These are phyloP conservation scores for Fusarium kyushuense DNA, from an alignment of 2,329 filamentous ascomycete genomes.

Conservation along the genomic window DNA sequence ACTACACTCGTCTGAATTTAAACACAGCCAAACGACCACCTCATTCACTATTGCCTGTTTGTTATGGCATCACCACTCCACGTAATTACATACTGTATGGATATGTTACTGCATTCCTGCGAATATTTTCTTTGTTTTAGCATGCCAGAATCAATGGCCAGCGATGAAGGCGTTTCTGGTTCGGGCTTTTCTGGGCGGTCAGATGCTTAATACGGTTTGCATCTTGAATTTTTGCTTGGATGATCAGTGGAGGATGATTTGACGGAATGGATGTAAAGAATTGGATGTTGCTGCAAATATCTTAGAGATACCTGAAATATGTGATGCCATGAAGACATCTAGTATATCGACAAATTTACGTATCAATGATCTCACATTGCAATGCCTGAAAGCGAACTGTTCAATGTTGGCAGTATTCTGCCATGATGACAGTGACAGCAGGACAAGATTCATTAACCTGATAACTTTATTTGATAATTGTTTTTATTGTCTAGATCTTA, in stretches of 20 bases:
- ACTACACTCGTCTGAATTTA: constrained; percentile 38
- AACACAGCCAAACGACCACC: constrained; percentile 24
- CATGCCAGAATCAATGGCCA: constrained; percentile 29
- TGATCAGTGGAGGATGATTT: background rate
- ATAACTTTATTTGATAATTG: too few relatives aligned
- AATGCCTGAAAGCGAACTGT: background rate
- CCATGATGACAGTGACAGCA: background rate
- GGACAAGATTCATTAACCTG: too few relatives aligned
- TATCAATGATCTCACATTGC: constrained; percentile 6
- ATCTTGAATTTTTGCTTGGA: constrained; percentile 6
- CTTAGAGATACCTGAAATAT: constrained; percentile 11
- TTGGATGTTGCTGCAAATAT: constrained; percentile 13
- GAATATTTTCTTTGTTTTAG: constrained; percentile 15
- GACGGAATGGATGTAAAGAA: constrained; percentile 9
- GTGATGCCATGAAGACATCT: constrained; percentile 11
- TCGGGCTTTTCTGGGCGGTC: constrained; percentile 5
- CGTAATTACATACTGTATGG: constrained; percentile 10
- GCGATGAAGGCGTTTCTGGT: constrained; percentile 35
- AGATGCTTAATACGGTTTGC: constrained; percentile 14
- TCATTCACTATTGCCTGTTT: constrained; percentile 17
- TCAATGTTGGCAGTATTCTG: too few relatives aligned
- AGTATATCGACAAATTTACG: constrained; percentile 23
- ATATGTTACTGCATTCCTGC: constrained; percentile 1
- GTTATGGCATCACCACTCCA: constrained; percentile 13
- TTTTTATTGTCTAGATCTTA: background rate